Conservation (phyloP, 805 yeast species). For the Sugiyamaella smithiae region DNA sequence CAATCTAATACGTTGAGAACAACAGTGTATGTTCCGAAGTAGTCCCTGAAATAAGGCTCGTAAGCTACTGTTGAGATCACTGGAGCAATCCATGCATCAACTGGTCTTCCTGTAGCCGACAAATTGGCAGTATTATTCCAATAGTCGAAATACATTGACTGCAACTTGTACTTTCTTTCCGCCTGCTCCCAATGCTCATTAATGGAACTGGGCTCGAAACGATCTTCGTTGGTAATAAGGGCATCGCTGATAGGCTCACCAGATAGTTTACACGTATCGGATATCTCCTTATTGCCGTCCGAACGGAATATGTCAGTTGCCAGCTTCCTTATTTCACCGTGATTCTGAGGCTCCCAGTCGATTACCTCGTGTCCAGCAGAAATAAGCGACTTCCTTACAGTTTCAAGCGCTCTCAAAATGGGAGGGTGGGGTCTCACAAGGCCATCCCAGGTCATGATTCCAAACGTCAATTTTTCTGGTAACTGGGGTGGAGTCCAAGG, state of each 20-base stretch:
- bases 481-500: conserved; percentile 41
- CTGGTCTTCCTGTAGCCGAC: conserved; percentile 9
- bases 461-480: conserved; percentile 6
- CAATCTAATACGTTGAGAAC: conserved; percentile 23
- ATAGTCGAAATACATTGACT: conserved; percentile 37
- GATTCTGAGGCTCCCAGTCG: conserved; percentile 35
- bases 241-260: conserved; percentile 16
- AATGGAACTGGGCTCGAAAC: background rate
- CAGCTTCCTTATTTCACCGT: background rate
- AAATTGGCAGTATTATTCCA: conserved; percentile 36
- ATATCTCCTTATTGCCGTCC: conserved; percentile 15
- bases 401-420: conserved; percentile 44
- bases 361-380: conserved; percentile 24
- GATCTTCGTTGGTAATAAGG: conserved; percentile 3
- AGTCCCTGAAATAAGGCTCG: conserved; percentile 6
- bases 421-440: conserved; percentile 50
- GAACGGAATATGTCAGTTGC: conserved; percentile 5
- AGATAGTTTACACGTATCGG: conserved; percentile 7
- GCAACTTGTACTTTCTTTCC: conserved; percentile 26
- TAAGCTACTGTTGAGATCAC: conserved; percentile 13
- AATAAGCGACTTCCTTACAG: conserved; percentile 27
- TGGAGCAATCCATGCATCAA: conserved; percentile 19
- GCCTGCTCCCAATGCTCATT: conserved; percentile 16
- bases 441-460: conserved; percentile 38
- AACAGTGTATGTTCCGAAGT: conserved; percentile 40